Conservation (phyloP, 768 basidiomycete genomes). For the Kwoniella dendrophila region DNA sequence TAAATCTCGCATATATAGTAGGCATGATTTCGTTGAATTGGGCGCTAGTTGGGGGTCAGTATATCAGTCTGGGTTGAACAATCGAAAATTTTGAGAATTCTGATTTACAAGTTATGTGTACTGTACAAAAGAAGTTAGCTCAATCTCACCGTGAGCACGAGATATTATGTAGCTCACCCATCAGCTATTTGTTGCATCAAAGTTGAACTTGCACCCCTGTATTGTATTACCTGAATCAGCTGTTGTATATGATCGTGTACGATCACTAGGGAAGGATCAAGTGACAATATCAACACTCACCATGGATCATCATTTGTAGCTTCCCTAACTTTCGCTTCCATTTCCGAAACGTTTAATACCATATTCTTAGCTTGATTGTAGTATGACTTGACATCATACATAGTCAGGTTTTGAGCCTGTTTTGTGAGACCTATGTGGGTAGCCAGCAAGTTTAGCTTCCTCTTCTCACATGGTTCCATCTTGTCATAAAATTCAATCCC, state of each 20-base stretch:
- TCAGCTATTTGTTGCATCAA: conserved; percentile 98
- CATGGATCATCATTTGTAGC: conserved; percentile 98
- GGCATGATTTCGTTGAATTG: conserved; percentile 99
- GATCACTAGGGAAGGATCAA: not conserved
- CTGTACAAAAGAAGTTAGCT: conserved; percentile 58
- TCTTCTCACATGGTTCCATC: too few species aligned
- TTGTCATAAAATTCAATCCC: too few species aligned
- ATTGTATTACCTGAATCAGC: not conserved
- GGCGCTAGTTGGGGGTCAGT: conserved; percentile 67
- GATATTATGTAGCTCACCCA: conserved; percentile 65
- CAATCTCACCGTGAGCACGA: conserved; percentile 16
- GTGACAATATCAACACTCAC: conserved; percentile 60
- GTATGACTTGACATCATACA: conserved; percentile 93
- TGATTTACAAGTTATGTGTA: conserved; percentile 91
- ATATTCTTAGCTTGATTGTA: conserved; percentile 98
- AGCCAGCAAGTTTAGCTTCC: too few species aligned
- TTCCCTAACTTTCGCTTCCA: conserved; percentile 93
- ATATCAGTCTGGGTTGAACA: not conserved
- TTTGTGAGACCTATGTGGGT: conserved; percentile 62
- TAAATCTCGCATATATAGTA: conserved; percentile 71
- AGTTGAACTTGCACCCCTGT: conserved; percentile 94
- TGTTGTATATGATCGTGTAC: not conserved
- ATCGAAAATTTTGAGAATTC: not conserved
- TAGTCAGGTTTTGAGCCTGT: conserved; percentile 75
- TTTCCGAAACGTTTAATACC: conserved; percentile 93